phyloP scores from a whole-genome alignment of 2,329 filamentous ascomycete species.

The Chaetomiaceae sp. region DNA sequence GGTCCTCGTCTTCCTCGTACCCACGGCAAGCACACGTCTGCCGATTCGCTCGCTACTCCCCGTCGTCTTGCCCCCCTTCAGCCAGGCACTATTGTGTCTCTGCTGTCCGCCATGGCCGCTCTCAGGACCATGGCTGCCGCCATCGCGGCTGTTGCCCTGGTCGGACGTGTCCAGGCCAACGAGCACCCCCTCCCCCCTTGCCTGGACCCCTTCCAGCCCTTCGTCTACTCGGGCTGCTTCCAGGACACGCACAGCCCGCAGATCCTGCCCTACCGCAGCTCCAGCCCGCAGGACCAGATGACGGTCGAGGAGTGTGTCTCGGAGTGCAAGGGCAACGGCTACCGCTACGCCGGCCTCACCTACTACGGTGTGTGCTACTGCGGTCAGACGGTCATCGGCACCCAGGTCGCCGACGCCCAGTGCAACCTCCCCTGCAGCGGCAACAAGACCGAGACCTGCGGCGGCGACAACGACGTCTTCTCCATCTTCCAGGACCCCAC shows the following conservation, averaged over 20 bases:
- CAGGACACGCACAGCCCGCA: constrained; percentile 30
- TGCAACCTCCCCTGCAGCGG: constrained; percentile 52
- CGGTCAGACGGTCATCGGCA: constrained; percentile 45
- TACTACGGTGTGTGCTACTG: constrained; percentile 50
- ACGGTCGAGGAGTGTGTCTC: constrained; percentile 43
- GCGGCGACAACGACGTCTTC: constrained; percentile 39
- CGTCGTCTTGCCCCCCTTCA: not conserved
- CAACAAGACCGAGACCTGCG: constrained; percentile 41
- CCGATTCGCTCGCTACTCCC: constrained; percentile 4
- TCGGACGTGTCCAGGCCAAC: constrained; percentile 32
- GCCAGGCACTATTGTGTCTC: constrained; percentile 6
- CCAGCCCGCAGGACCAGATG: constrained; percentile 30
- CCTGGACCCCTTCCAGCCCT: constrained; percentile 40
- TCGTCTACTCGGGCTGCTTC: constrained; percentile 44
- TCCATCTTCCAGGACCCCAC: constrained; percentile 45
- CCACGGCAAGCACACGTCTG: constrained; percentile 8
- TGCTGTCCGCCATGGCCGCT: constrained; percentile 29
- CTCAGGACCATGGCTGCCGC: constrained; percentile 31
- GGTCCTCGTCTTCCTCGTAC: constrained; percentile 2
- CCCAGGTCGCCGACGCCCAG: constrained; percentile 44
- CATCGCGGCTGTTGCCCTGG: constrained; percentile 34
- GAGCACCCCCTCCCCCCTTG: constrained; percentile 42
- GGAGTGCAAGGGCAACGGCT: constrained; percentile 46
- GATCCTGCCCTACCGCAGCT: constrained; percentile 39
- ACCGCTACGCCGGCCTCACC: constrained; percentile 45